Percentiles rank a stretch among this genome's conserved stretches.
phyloP scores from a whole-genome alignment of 2,329 filamentous ascomycete genomes.

The Blumeria graminis region DNA sequence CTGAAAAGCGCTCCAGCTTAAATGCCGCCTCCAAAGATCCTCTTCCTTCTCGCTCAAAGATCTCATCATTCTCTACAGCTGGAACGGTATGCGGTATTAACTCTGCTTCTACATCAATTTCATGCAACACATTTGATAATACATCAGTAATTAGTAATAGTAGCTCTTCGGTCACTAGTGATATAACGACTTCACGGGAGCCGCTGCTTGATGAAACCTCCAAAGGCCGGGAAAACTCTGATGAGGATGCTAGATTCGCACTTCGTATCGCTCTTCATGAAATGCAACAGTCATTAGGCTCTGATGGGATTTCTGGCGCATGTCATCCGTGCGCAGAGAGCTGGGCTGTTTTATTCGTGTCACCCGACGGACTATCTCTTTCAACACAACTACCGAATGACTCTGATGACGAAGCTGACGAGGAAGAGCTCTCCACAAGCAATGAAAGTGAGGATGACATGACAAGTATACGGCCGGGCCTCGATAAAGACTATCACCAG shows the following conservation, averaged over 20 bases:
- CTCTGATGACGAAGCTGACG: conserved; percentile 37
- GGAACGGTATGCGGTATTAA: conserved; percentile 45
- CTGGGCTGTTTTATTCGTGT: conserved; percentile 65
- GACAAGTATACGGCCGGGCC: conserved; percentile 30
- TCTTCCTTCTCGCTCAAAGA: conserved; percentile 36
- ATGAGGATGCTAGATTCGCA: conserved; percentile 39
- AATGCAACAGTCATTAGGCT: conserved; percentile 40
- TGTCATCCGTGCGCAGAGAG: conserved; percentile 62
- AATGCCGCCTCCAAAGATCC: conserved; percentile 21
- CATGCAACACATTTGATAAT: conserved; percentile 29
- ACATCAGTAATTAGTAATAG: conserved; percentile 50
- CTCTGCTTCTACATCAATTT: conserved; percentile 38
- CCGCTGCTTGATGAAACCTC: conserved; percentile 32
- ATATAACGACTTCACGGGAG: conserved; percentile 40
- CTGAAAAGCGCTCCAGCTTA: conserved; percentile 42
- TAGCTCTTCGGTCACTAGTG: conserved; percentile 47
- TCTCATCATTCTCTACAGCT: conserved; percentile 40
- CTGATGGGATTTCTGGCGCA: conserved; percentile 37
- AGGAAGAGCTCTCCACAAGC: conserved; percentile 37
- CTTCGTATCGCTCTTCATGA: conserved; percentile 46
- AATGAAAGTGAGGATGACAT: conserved; percentile 34
- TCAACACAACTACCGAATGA: conserved; percentile 51
- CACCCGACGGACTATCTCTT: conserved; percentile 43
- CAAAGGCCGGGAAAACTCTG: conserved; percentile 23
- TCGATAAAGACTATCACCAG: conserved; percentile 60